These are phyloP conservation scores for Peronosclerospora sorghi DNA, from an alignment of 352 stramenopile genomes.

Conservation along the genomic window DNA sequence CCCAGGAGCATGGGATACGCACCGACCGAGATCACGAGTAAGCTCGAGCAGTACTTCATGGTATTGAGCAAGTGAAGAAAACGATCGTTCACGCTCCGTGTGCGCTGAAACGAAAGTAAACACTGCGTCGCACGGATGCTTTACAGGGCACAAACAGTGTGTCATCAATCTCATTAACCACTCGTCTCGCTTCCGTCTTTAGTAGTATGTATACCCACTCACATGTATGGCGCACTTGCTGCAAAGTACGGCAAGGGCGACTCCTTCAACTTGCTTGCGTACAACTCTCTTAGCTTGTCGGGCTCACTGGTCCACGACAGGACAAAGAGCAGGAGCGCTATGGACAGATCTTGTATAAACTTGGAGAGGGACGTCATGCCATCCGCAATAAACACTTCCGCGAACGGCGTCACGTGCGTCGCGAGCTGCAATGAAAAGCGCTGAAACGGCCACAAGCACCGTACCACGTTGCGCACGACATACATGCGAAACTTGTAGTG, in stretches of 20 bases:
- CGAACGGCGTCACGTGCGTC: slow-evolving; percentile 46
- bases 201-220: too few relatives aligned
- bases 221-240: slow-evolving; percentile 67
- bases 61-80: slow-evolving; percentile 80
- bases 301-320: slow-evolving; percentile 41
- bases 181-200: background rate
- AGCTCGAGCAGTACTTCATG: slow-evolving; percentile 76
- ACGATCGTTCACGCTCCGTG: slow-evolving; percentile 48
- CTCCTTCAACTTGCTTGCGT: slow-evolving; percentile 62
- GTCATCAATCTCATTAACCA: background rate
- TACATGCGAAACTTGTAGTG: slow-evolving; percentile 63
- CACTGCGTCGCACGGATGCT: slow-evolving; percentile 74
- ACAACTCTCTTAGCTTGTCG: slow-evolving; percentile 33
- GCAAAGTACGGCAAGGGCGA: slow-evolving; percentile 63
- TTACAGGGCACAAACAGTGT: slow-evolving; percentile 3
- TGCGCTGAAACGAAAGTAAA: slow-evolving; percentile 73
- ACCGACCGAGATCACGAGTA: slow-evolving; percentile 68
- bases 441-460: slow-evolving; percentile 62
- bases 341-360: slow-evolving; percentile 61
- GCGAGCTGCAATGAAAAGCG: slow-evolving; percentile 41
- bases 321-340: slow-evolving; percentile 51
- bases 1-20: slow-evolving; percentile 66
- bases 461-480: slow-evolving; percentile 33
- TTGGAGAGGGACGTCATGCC: slow-evolving; percentile 78
- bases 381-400: slow-evolving; percentile 74